phyloP scores from a whole-genome alignment of 192 early-diverging fungal species.

The Podila verticillata region DNA sequence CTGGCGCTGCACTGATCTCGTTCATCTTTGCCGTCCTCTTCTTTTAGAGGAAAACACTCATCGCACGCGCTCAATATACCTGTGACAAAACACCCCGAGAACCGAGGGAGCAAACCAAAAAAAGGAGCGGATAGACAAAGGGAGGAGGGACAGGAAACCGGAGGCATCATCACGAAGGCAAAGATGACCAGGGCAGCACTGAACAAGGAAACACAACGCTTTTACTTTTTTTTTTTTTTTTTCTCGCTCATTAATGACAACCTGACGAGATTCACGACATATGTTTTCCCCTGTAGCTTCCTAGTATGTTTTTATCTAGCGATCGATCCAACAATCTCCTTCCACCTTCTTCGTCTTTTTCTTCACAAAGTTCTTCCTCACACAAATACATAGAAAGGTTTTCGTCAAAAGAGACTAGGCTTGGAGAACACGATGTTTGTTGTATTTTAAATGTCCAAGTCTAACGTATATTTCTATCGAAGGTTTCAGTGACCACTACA shows the following conservation, averaged over 20 bases:
- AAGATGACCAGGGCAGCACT: not conserved
- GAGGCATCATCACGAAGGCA: not conserved
- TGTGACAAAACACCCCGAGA: not conserved
- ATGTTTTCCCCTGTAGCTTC: too few species aligned
- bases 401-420: not conserved
- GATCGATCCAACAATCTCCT: too few species aligned
- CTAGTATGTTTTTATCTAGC: too few species aligned
- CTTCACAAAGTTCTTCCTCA: not conserved
- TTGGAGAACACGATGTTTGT: too few species aligned
- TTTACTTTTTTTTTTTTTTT: not conserved
- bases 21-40: conserved; percentile 73
- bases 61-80: not conserved
- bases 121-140: too few species aligned
- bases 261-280: too few species aligned
- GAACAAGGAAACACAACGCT: not conserved
- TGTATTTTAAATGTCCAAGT: not conserved
- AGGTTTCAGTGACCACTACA: conserved; percentile 6
- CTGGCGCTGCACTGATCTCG: conserved; percentile 63
- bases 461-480: not conserved
- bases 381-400: not conserved
- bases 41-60: conserved; percentile 55
- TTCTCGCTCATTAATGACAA: not conserved
- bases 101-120: too few species aligned
- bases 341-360: not conserved
- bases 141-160: too few species aligned